Evolutionary conservation across 345 rosid species (phyloP).

Genomic region (Punica granatum): DNA sequence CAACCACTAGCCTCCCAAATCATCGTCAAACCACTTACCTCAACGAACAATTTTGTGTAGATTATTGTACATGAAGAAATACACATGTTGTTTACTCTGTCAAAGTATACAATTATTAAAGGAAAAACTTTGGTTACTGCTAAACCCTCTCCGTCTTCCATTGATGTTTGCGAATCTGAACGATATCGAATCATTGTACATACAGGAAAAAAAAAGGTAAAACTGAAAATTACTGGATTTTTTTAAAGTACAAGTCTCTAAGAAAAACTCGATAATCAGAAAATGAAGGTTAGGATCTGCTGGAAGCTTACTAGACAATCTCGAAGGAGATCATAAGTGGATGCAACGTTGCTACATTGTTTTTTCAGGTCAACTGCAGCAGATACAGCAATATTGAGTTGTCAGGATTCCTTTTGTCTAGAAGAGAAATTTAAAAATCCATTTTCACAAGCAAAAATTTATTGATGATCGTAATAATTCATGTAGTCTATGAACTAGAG

Average conservation of each 20-base stretch:
- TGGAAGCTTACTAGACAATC: too few species aligned
- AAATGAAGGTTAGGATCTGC: neutral
- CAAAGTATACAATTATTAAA: neutral
- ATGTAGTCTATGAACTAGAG: too few species aligned
- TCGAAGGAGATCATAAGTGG: too few species aligned
- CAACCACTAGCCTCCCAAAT: constrained; percentile 3
- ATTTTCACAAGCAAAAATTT: too few species aligned
- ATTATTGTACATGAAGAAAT: neutral
- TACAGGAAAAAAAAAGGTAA: too few species aligned
- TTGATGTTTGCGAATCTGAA: neutral
- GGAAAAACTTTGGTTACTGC: neutral
- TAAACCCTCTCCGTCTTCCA: neutral
- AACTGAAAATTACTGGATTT: neutral
- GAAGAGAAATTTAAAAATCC: too few species aligned
- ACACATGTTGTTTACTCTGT: neutral
- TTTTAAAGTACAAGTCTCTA: too few species aligned
- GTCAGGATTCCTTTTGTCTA: neutral
- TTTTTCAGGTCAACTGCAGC: too few species aligned
- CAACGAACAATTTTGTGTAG: neutral
- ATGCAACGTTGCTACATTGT: too few species aligned
- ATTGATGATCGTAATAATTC: too few species aligned
- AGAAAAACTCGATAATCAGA: neutral
- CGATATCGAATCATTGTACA: neutral
- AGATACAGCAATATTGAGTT: neutral
- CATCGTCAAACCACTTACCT: neutral